Evolutionary conservation across 441 rosid genomes (phyloP).

Genomic region (Francoa sonchifolia): DNA sequence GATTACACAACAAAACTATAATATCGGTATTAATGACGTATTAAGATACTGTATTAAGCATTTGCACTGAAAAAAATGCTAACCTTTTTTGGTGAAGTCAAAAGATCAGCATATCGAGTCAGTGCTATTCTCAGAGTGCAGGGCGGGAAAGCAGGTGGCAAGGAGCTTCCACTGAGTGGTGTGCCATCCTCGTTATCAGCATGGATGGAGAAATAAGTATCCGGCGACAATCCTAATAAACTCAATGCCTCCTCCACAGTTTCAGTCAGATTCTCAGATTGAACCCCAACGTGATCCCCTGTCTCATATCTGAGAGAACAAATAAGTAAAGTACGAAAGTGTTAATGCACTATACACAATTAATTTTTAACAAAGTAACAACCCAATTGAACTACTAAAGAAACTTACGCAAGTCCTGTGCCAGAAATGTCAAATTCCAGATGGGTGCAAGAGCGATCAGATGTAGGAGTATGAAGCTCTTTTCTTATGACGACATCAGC

Average conservation of each 20-base stretch:
- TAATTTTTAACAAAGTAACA: neutral
- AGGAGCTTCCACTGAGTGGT: slow-evolving; percentile 56
- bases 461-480: slow-evolving; percentile 80
- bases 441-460: slow-evolving; percentile 98
- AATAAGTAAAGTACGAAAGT: neutral
- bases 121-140: slow-evolving; percentile 79
- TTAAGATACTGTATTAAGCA: neutral
- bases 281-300: slow-evolving; percentile 97
- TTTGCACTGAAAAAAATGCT: slow-evolving; percentile 8
- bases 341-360: neutral
- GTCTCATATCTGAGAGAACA: slow-evolving; percentile 69
- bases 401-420: slow-evolving; percentile 70
- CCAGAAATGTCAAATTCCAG: slow-evolving; percentile 89
- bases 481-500: slow-evolving; percentile 69
- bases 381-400: neutral
- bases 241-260: slow-evolving; percentile 75
- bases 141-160: slow-evolving; percentile 76
- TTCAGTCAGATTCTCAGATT: slow-evolving; percentile 64
- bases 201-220: slow-evolving; percentile 80
- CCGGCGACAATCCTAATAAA: slow-evolving; percentile 68
- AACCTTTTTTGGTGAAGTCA: slow-evolving; percentile 95
- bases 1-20: neutral
- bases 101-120: slow-evolving; percentile 62
- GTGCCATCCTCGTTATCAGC: slow-evolving; percentile 84
- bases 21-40: too few relatives aligned